Conservation (phyloP, 73 alveolate genomes). For the Uronychia binucleata region DNA sequence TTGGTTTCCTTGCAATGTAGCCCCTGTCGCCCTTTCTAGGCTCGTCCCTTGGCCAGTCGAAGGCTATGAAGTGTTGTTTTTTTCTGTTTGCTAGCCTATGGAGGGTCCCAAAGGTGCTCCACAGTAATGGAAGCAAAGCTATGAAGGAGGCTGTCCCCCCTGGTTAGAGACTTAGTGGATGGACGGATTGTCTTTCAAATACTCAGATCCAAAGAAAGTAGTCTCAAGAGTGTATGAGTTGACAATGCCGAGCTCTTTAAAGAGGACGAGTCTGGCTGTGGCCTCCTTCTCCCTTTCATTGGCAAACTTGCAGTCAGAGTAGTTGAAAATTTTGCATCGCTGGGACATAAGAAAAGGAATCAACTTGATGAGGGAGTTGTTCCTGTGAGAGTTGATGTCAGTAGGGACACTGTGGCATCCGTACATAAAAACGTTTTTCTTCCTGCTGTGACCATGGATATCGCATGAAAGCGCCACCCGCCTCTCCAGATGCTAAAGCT, state of each 20-base stretch:
- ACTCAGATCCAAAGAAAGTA: conserved; percentile 26
- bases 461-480: conserved; percentile 75
- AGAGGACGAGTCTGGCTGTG: conserved; percentile 49
- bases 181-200: not conserved
- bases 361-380: conserved; percentile 23
- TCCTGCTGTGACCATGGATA: conserved; percentile 89
- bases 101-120: not conserved
- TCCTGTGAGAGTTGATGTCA: not conserved
- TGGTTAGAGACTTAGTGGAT: not conserved
- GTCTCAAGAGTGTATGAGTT: conserved; percentile 48
- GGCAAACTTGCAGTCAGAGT: conserved; percentile 32
- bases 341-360: conserved; percentile 9
- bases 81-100: not conserved
- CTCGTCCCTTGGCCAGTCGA: not conserved
- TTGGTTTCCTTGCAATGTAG: not conserved
- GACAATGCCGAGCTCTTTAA: conserved; percentile 39
- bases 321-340: conserved; percentile 15
- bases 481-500: conserved; percentile 20
- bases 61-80: not conserved
- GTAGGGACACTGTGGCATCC: conserved; percentile 65
- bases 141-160: not conserved
- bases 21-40: too few species aligned
- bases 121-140: too few species aligned
- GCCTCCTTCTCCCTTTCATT: conserved; percentile 45
- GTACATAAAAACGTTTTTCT: conserved; percentile 80